Conservation (phyloP, 208 protist genomes). For the Leishmania martiniquensis region DNA sequence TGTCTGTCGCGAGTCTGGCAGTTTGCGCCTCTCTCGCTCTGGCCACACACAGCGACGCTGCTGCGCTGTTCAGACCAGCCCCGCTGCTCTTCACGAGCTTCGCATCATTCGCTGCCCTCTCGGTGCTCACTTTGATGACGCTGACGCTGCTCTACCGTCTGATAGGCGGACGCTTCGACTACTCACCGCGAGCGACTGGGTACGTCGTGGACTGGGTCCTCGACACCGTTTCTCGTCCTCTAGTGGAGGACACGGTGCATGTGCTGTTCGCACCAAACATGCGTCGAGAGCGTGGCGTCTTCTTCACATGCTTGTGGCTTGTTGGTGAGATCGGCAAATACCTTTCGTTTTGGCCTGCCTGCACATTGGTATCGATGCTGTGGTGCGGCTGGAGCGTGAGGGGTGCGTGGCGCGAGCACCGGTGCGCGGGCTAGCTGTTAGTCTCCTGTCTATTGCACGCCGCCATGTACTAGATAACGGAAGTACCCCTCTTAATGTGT, state of each 20-base stretch:
- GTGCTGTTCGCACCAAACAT: conserved; percentile 11
- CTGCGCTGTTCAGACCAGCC: background rate
- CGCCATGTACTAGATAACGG: too few relatives aligned
- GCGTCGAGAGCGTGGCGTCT: conserved; percentile 21
- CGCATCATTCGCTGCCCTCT: conserved; percentile 24
- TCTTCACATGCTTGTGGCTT: conserved; percentile 23
- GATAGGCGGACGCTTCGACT: conserved; percentile 27
- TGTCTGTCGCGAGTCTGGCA: conserved; percentile 9
- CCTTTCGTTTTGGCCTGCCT: conserved; percentile 30
- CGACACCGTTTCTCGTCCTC: conserved; percentile 26
- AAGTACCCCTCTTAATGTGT: too few relatives aligned
- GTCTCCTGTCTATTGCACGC: background rate
- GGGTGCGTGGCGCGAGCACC: background rate
- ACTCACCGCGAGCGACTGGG: conserved; percentile 8
- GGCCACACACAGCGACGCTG: background rate
- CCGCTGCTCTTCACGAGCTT: conserved; percentile 39
- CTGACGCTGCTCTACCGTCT: conserved; percentile 35
- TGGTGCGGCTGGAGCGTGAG: conserved; percentile 19
- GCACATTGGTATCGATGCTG: conserved; percentile 16
- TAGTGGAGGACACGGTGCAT: conserved; percentile 7
- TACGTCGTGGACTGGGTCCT: conserved; percentile 40
- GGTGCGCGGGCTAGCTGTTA: too few relatives aligned
- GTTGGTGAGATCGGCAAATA: conserved; percentile 37
- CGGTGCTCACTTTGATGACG: conserved; percentile 28
- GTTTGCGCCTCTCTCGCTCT: conserved; percentile 34